Evolutionary conservation across 305 asterid genomes (phyloP), one percentile per base, ranked within the genome.

Genomic region (Ilex paraguariensis): DNA sequence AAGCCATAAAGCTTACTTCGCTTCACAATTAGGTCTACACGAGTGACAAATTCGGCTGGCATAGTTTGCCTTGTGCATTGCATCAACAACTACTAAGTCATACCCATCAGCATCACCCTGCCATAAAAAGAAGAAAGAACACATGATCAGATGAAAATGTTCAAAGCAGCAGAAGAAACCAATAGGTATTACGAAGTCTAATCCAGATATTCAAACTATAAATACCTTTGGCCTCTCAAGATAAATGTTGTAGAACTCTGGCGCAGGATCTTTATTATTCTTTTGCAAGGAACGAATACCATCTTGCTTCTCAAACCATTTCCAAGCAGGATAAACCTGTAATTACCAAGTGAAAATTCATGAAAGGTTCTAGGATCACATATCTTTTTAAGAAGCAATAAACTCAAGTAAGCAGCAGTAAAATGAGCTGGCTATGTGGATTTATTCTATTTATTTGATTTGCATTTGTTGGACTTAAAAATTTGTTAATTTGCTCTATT

Each of bases 81-180:
- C 99, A 80, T 94, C 99, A 68, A 94, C 96, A 63, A 94, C 98
- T 62, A 94, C 87, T 66, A 94, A 78, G 78, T 94, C 99, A 79
- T 91, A 94, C 55, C 99, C 99, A 82, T 94, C 99, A 64, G 96
- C 98, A 81, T 94, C 99, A 72, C 98, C 99, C 99, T 94, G 89
- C 73, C 45, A 79, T 60, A 54, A 31, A 62, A 59, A 68, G 46
- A 59, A 63, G 57, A 57, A 59, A 36, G 59, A 66, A 54, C 62
- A 60, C 13, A 56, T 44, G 42, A 36, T 67, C 62, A 72, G 33
- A 4, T 36, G 44, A 60, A 31, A 54, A 69, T 33, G 57, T 58
- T 28, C 44, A 57, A 44, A 49, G 11, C 59, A n/a, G 48, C 28
- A 31, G 42, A 40, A 45, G 39, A 48, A 14, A 14, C 17, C 7